These are phyloP conservation scores for Cladosporium sp. DNA, from an alignment of 2,329 filamentous ascomycete genomes.

Conservation along the genomic window DNA sequence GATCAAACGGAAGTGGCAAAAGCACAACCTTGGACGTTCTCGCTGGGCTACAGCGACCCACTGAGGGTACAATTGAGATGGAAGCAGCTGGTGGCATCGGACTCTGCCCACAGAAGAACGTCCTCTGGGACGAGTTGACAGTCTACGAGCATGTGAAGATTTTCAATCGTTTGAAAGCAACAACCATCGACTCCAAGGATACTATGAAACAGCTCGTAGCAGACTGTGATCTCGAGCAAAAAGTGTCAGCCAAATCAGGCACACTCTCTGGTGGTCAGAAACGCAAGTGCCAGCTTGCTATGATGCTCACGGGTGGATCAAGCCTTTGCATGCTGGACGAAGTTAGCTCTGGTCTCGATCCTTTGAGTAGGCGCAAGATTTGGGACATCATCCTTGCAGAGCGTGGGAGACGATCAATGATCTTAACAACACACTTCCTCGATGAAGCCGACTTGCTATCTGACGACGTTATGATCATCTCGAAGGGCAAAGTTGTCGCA, in stretches of 20 bases:
- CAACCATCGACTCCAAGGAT: slow-evolving; percentile 55
- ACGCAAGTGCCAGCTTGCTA: slow-evolving; percentile 83
- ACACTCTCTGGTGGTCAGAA: slow-evolving; percentile 90
- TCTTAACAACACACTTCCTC: slow-evolving; percentile 88
- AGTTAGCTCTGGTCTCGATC: slow-evolving; percentile 83
- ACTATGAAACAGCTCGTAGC: slow-evolving; percentile 61
- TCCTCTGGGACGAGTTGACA: slow-evolving; percentile 84
- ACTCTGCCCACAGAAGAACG: slow-evolving; percentile 88
- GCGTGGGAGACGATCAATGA: slow-evolving; percentile 73
- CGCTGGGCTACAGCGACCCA: slow-evolving; percentile 73
- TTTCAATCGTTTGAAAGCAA: slow-evolving; percentile 77
- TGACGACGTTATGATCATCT: slow-evolving; percentile 83
- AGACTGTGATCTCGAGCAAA: slow-evolving; percentile 70
- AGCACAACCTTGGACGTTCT: slow-evolving; percentile 86
- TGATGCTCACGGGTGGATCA: slow-evolving; percentile 92
- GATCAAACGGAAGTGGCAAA: slow-evolving; percentile 87
- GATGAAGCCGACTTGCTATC: slow-evolving; percentile 89
- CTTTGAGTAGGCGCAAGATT: slow-evolving; percentile 79
- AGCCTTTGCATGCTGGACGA: slow-evolving; percentile 88
- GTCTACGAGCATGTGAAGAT: slow-evolving; percentile 80
- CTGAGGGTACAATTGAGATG: slow-evolving; percentile 71
- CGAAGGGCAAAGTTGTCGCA: slow-evolving; percentile 76
- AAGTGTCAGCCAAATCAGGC: slow-evolving; percentile 66
- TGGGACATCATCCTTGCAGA: slow-evolving; percentile 91
- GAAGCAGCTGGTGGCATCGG: slow-evolving; percentile 76